phyloP scores from a whole-genome alignment of 169 alveolate species.

The Sarcocystis neurona region DNA sequence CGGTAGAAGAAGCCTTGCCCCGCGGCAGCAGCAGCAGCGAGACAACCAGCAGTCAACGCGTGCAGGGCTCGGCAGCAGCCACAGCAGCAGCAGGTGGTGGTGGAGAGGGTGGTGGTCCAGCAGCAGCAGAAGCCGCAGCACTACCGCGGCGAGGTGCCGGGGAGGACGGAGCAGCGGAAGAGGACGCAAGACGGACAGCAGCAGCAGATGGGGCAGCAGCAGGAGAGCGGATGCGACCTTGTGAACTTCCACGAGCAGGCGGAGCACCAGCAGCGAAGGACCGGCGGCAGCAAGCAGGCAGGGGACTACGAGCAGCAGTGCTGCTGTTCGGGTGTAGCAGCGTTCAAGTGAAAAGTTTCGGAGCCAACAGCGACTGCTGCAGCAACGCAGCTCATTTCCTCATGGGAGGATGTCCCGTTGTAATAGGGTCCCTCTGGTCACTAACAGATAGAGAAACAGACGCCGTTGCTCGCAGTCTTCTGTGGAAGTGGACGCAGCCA shows the following conservation, averaged over 20 bases:
- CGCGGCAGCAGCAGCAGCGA: no score
- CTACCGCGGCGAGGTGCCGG: no score
- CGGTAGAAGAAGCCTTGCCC: no score
- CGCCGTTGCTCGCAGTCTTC: constrained; percentile 71
- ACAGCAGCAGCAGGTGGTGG: no score
- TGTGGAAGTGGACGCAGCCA: constrained; percentile 79
- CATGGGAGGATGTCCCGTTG: constrained; percentile 72
- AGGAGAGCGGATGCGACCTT: no score
- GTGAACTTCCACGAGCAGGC: no score
- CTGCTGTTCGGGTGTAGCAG: constrained; percentile 77
- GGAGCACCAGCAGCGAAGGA: constrained; percentile 19
- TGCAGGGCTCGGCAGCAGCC: no score
- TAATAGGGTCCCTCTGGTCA: constrained; percentile 74
- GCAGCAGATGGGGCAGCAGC: background rate
- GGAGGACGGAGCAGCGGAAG: no score
- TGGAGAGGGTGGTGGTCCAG: no score
- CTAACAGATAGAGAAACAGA: constrained; percentile 77
- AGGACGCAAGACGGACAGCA: no score
- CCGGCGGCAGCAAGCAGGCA: background rate
- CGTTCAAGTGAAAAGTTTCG: constrained; percentile 68
- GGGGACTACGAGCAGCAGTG: constrained; percentile 67
- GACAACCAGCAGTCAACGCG: no score
- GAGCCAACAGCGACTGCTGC: constrained; percentile 68
- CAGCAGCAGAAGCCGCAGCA: no score
- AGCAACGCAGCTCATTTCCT: constrained; percentile 68